phyloP scores from a whole-genome alignment of 2,329 filamentous ascomycete species.

The Fusarium abutilonis region DNA sequence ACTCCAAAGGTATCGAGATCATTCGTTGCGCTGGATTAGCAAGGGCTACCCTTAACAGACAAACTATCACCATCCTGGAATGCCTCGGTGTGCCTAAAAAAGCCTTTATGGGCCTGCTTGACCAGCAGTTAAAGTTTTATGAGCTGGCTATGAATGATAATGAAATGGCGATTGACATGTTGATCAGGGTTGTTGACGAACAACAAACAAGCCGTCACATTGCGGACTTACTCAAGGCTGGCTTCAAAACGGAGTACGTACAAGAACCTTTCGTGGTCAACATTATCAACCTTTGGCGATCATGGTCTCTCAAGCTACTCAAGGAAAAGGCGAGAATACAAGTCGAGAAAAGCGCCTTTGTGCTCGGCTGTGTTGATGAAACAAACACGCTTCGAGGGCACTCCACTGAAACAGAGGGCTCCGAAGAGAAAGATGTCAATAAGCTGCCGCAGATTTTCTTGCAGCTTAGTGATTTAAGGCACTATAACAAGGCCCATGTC shows the following conservation, averaged over 20 bases:
- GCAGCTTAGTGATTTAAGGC: conserved; percentile 72
- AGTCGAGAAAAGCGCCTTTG: conserved; percentile 83
- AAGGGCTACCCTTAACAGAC: conserved; percentile 84
- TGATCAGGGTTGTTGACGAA: conserved; percentile 82
- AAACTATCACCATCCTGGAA: conserved; percentile 87
- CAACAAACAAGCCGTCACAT: conserved; percentile 82
- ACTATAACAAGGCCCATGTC: conserved; percentile 66
- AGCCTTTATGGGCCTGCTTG: conserved; percentile 74
- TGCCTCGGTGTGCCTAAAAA: conserved; percentile 74
- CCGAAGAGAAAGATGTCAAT: conserved; percentile 55
- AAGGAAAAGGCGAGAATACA: conserved; percentile 92
- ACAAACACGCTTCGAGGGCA: conserved; percentile 79
- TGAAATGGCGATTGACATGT: conserved; percentile 69
- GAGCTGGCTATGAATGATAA: conserved; percentile 75
- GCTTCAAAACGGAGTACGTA: conserved; percentile 72
- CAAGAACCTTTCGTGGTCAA: conserved; percentile 85
- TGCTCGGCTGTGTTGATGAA: conserved; percentile 91
- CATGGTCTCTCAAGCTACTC: conserved; percentile 87
- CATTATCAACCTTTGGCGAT: conserved; percentile 82
- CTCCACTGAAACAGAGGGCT: conserved; percentile 57
- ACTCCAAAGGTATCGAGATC: conserved; percentile 80
- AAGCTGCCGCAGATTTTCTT: conserved; percentile 87
- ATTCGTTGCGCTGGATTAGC: conserved; percentile 82
- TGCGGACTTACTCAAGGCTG: conserved; percentile 78
- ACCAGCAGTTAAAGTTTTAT: conserved; percentile 73